phyloP scores from a whole-genome alignment of 2,329 filamentous ascomycete genomes.

The Nemania diffusa region DNA sequence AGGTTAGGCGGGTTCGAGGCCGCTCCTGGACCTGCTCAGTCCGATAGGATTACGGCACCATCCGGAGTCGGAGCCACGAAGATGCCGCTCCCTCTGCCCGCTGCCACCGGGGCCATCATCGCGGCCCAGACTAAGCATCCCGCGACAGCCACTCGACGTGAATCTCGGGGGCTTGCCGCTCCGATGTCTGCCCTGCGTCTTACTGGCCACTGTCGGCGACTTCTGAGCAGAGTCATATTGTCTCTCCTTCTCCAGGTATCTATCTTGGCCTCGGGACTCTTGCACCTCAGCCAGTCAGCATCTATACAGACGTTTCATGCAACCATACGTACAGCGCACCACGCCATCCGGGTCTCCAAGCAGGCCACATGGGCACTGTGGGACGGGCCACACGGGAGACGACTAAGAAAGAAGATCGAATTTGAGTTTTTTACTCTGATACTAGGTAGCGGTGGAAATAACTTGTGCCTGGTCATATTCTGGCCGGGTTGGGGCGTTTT shows the following conservation, averaged over 20 bases:
- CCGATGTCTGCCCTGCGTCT: constrained; percentile 51
- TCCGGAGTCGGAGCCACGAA: constrained; percentile 4
- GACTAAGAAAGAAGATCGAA: constrained; percentile 59
- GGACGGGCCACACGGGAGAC: constrained; percentile 48
- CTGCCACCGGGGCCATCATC: constrained; percentile 53
- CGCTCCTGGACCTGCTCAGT: neutral
- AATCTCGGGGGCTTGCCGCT: constrained; percentile 48
- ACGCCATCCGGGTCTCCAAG: constrained; percentile 12
- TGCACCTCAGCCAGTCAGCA: constrained; percentile 46
- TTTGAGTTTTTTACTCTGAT: constrained; percentile 64
- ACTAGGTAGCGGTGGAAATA: constrained; percentile 61
- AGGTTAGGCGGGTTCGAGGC: neutral
- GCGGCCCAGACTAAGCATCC: constrained; percentile 53
- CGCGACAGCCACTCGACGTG: constrained; percentile 44
- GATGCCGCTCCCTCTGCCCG: constrained; percentile 37
- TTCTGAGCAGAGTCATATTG: constrained; percentile 48
- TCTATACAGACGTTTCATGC: constrained; percentile 46
- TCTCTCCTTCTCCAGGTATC: constrained; percentile 49
- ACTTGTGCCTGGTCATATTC: constrained; percentile 61
- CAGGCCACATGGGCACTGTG: constrained; percentile 46
- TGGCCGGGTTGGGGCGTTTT: constrained; percentile 68
- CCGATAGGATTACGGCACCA: neutral
- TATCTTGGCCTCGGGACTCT: constrained; percentile 46
- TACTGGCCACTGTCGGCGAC: constrained; percentile 51
- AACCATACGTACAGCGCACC: constrained; percentile 38